These are phyloP conservation scores for Globisporangium uncinulatum DNA, from an alignment of 352 stramenopile species.

Conservation along the genomic window DNA sequence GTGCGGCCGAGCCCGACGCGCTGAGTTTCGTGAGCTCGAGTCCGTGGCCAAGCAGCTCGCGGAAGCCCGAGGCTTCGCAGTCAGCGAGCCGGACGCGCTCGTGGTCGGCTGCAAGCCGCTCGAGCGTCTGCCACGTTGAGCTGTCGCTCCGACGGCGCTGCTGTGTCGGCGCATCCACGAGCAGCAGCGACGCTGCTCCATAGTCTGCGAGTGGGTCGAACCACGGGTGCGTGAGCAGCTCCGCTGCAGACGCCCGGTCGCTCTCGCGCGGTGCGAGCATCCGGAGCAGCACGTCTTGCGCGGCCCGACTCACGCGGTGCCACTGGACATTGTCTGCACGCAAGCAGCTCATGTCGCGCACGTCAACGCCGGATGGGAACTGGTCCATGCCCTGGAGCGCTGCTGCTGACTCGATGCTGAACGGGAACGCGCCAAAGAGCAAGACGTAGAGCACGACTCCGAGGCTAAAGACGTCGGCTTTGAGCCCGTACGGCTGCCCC, in stretches of 20 bases:
- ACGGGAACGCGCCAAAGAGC: slow-evolving; percentile 72
- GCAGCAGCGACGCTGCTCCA: not conserved
- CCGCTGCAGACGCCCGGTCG: slow-evolving; percentile 56
- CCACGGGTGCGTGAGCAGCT: slow-evolving; percentile 62
- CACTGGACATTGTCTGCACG: slow-evolving; percentile 49
- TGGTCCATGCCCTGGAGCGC: slow-evolving; percentile 57
- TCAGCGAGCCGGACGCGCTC: slow-evolving; percentile 37
- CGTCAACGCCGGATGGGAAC: slow-evolving; percentile 54
- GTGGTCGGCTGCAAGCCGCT: slow-evolving; percentile 11
- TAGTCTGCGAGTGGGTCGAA: slow-evolving; percentile 20
- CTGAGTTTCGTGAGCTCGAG: slow-evolving; percentile 63
- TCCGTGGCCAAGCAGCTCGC: slow-evolving; percentile 52
- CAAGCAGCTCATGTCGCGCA: slow-evolving; percentile 80
- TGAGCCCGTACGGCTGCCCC: slow-evolving; percentile 61
- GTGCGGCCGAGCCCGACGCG: slow-evolving; percentile 29
- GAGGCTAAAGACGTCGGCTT: slow-evolving; percentile 78
- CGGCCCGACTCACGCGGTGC: slow-evolving; percentile 39
- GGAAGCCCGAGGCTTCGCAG: slow-evolving; percentile 54
- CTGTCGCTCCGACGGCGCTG: slow-evolving; percentile 1
- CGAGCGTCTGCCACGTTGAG: slow-evolving; percentile 12
- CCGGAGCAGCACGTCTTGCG: slow-evolving; percentile 54
- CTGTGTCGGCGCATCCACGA: not conserved
- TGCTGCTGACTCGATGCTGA: slow-evolving; percentile 67
- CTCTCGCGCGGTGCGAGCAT: slow-evolving; percentile 46
- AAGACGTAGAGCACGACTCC: slow-evolving; percentile 76